These are phyloP conservation scores for Xylariaceae sp. DNA, from an alignment of 2,329 filamentous ascomycete genomes.

Conservation along the genomic window DNA sequence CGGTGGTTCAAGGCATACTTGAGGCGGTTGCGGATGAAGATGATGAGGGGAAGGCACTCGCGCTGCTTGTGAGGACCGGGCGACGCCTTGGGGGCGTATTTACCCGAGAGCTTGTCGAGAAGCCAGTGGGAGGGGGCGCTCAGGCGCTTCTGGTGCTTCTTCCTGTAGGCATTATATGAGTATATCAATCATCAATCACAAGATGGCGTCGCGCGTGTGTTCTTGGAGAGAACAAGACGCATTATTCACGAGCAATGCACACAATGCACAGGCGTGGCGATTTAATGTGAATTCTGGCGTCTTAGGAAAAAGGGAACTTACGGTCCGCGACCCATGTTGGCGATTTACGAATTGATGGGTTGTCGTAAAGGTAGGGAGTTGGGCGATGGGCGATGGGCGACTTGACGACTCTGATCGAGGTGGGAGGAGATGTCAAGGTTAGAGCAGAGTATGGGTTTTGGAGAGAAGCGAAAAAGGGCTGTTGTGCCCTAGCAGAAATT, in stretches of 20 bases:
- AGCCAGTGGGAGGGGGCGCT: conserved; percentile 99
- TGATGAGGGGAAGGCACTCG: conserved; percentile 97
- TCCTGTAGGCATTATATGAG: conserved; percentile 50
- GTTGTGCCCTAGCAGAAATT: conserved; percentile 29
- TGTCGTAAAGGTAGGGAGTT: conserved; percentile 26
- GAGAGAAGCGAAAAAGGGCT: conserved; percentile 27
- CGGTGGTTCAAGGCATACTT: conserved; percentile 99
- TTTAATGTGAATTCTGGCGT: background rate
- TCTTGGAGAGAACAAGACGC: background rate
- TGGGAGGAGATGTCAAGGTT: conserved; percentile 20
- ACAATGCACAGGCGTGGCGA: background rate
- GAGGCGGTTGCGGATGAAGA: conserved; percentile 94
- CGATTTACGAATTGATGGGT: conserved; percentile 34
- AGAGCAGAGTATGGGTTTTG: conserved; percentile 14
- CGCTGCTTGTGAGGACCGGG: conserved; percentile 98
- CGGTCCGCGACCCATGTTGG: conserved; percentile 48
- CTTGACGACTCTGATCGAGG: conserved; percentile 8
- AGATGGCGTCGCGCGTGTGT: background rate
- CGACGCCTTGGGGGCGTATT: conserved; percentile 67
- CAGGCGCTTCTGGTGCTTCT: conserved; percentile 99
- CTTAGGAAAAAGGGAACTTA: conserved; percentile 36
- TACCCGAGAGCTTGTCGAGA: conserved; percentile 97
- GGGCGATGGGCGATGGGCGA: conserved; percentile 17
- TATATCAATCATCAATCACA: background rate
- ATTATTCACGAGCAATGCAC: too few relatives aligned